Percentiles rank a stretch among this genome's conserved stretches.
Evolutionary conservation across 306 rosid genomes (phyloP).

Genomic region (Cicer judaicum): DNA sequence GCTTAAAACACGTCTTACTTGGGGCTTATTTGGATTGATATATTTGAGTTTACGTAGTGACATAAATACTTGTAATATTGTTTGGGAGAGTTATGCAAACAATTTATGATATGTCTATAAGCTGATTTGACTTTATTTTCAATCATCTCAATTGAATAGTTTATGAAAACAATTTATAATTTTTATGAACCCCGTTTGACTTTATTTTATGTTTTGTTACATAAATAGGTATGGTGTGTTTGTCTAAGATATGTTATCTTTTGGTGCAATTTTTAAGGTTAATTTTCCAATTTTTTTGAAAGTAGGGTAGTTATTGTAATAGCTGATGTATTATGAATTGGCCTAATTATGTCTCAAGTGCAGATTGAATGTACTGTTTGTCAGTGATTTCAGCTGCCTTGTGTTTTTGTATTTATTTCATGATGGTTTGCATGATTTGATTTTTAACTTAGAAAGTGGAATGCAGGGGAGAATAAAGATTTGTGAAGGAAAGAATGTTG

Average conservation of each 20-base stretch:
- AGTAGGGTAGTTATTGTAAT: background rate
- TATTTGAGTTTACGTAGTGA: too few relatives aligned
- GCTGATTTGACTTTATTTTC: too few relatives aligned
- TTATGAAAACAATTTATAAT: too few relatives aligned
- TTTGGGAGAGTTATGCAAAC: too few relatives aligned
- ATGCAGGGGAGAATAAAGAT: conserved; percentile 76
- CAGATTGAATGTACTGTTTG: background rate
- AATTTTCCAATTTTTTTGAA: background rate
- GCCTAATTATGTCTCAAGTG: conserved; percentile 15
- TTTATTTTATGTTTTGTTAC: too few relatives aligned
- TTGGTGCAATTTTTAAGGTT: background rate
- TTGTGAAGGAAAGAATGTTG: conserved; percentile 58
- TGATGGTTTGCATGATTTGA: conserved; percentile 1
- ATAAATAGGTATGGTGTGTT: background rate
- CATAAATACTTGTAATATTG: too few relatives aligned
- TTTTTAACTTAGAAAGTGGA: conserved; percentile 41
- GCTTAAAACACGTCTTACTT: background rate
- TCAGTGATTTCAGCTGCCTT: conserved; percentile 14
- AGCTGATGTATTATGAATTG: background rate
- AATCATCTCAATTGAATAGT: too few relatives aligned
- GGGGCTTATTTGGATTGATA: too few relatives aligned
- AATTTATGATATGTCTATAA: too few relatives aligned
- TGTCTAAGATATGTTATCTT: background rate
- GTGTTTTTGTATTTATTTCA: background rate
- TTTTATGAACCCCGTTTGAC: too few relatives aligned